Percentiles rank a stretch among this genome's conserved stretches.
These are phyloP conservation scores for Tephrocybe sp. DNA, from an alignment of 768 basidiomycete genomes.

Conservation along the genomic window DNA sequence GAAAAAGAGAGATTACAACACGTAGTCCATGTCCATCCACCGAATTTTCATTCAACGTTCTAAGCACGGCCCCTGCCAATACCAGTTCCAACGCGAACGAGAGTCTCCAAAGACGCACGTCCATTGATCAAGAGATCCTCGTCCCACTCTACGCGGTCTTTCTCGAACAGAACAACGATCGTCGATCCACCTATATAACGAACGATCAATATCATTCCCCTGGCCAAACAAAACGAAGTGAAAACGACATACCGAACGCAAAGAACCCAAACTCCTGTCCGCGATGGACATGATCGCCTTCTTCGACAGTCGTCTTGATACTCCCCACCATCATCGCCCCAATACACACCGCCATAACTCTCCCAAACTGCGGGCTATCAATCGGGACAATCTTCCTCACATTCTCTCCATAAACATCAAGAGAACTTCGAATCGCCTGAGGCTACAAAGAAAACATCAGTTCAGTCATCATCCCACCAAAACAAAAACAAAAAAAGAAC, in stretches of 20 bases:
- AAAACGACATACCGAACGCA: constrained; percentile 71
- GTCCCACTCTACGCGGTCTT: constrained; percentile 84
- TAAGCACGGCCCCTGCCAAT: constrained; percentile 65
- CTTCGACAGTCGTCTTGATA: constrained; percentile 82
- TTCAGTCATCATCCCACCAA: background rate
- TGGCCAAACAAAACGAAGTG: background rate
- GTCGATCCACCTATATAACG: constrained; percentile 73
- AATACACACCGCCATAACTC: constrained; percentile 88
- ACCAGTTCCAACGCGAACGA: constrained; percentile 86
- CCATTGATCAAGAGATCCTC: constrained; percentile 86
- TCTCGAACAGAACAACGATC: constrained; percentile 88
- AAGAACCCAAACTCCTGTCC: constrained; percentile 95
- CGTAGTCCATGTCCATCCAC: no score
- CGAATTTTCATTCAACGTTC: no score
- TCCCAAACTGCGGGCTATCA: constrained; percentile 84
- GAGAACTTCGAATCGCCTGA: constrained; percentile 85
- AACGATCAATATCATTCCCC: background rate
- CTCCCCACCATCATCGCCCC: constrained; percentile 97
- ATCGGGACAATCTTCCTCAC: constrained; percentile 90
- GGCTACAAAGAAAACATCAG: constrained; percentile 45
- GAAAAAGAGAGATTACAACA: no score
- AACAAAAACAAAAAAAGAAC: background rate
- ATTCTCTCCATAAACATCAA: constrained; percentile 96
- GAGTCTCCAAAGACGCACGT: constrained; percentile 82
- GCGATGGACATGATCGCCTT: constrained; percentile 75